Percentiles rank a stretch among this genome's conserved stretches.
These are phyloP conservation scores for Licmophora abbreviata DNA, from an alignment of 108 stramenopile species.

Conservation along the genomic window DNA sequence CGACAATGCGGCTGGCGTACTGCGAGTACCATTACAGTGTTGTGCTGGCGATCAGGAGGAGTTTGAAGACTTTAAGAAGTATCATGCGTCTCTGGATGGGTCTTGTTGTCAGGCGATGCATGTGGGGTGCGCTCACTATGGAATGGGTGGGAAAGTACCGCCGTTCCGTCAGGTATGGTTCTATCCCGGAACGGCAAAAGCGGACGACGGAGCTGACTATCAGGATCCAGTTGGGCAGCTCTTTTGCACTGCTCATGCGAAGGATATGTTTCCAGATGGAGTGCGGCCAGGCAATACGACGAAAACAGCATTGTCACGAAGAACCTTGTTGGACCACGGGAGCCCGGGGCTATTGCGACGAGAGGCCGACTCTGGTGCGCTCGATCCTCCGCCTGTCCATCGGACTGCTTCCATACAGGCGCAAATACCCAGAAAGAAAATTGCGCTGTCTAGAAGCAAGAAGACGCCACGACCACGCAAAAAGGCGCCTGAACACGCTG, in stretches of 20 bases:
- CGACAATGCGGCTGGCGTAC: slow-evolving; percentile 4
- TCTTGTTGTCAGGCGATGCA: neutral
- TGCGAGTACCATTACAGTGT: slow-evolving; percentile 45
- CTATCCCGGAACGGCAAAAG: neutral
- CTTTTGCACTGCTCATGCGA: neutral
- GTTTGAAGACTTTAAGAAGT: slow-evolving; percentile 4
- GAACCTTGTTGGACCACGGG: no score
- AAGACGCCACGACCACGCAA: no score
- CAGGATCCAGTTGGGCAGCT: neutral
- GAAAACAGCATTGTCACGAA: no score
- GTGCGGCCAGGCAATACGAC: no score
- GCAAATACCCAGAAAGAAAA: no score
- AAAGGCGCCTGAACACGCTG: no score
- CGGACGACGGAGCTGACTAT: neutral
- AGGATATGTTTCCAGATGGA: neutral
- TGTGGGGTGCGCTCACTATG: neutral
- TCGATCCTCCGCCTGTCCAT: no score
- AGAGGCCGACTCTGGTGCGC: no score
- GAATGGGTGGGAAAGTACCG: neutral
- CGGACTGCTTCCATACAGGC: no score
- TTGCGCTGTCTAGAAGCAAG: no score
- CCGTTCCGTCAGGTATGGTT: slow-evolving; percentile 1
- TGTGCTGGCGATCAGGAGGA: slow-evolving; percentile 26
- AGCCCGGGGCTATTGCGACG: no score
- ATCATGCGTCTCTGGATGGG: neutral